Base-by-base conservation (phyloP, 257 asterid species). In the Fraxinus anomala region DNA sequence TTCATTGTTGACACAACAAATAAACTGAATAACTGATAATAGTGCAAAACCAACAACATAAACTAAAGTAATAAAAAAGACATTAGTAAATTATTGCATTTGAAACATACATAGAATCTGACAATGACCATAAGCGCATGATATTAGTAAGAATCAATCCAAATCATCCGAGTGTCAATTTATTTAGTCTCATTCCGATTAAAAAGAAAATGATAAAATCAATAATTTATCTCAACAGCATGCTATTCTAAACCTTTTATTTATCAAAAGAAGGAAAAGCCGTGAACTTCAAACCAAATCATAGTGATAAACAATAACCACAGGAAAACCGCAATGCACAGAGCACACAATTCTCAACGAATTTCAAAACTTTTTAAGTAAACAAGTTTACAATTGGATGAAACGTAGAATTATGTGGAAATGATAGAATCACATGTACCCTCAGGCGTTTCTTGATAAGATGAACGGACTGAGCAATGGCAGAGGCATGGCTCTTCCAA, bases 401-500 rank as follows among this genome's bases (percentile, higher is more conserved):
- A 34, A 34, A 34, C 37, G 39, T 36, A 36, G 39, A 36, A 36
- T 36, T 36, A 36, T 36, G 39, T 56, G 17, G 73, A 69, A 70
- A 1, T 36, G 39, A 36, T 36, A 36, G 9, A 6, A 36, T 36
- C 39, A 73, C 80, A 66, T 66, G 63, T 69, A 93, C 99, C 83
- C 84, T 85, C 2, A 92, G 85, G 77, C 97, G 99, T 87, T 91
- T 93, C 91, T 92, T 96, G 86, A 92, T 89, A 51, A 93, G 95
- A 81, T 88, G 88, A 77, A 93, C 85, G 68, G 99, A 93, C 77
- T 89, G 96, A 81, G 98, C 97, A 80, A 93, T 91, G 16, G 96
- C 87, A 83, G 98, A 88, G 37, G 98, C 95, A 54, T 96, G 97
- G 77, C 97, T 92, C 84, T 81, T 91, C 97, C 97, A 96, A 84